Evolutionary conservation across 352 stramenopile genomes (phyloP).

Genomic region (Phytophthora pini): DNA sequence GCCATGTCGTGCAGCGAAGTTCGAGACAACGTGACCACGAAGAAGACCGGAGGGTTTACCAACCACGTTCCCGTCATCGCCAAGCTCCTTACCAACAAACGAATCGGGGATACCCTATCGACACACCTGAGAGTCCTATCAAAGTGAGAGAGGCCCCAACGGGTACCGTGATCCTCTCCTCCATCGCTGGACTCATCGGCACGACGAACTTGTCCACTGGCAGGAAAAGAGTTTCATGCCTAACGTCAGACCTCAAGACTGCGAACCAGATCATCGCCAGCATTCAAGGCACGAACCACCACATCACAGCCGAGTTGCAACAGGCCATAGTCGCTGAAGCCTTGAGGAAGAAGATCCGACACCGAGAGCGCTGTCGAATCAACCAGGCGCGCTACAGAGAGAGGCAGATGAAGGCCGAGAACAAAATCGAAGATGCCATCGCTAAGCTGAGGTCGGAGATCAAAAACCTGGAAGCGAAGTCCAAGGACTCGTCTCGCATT

Average conservation of each 20-base stretch:
- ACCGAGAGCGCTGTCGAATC: constrained; percentile 18
- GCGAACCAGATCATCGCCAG: not conserved
- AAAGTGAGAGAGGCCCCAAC: not conserved
- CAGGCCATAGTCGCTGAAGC: constrained; percentile 10
- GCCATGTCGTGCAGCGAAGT: constrained; percentile 7
- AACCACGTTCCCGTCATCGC: not conserved
- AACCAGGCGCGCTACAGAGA: constrained; percentile 15
- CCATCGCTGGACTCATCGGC: not conserved
- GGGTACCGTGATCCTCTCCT: not conserved
- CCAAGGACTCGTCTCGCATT: not conserved
- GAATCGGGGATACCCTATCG: not conserved
- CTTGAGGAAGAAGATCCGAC: constrained; percentile 17
- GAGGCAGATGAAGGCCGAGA: constrained; percentile 7
- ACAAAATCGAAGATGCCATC: not conserved
- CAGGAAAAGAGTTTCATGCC: not conserved
- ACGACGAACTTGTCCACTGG: not conserved
- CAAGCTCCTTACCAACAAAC: constrained; percentile 4
- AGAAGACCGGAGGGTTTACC: not conserved
- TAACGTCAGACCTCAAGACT: constrained; percentile 13
- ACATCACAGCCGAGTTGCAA: constrained; percentile 9
- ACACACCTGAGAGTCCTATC: not conserved
- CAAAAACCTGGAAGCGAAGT: not conserved
- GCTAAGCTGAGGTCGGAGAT: not conserved
- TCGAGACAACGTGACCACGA: not conserved
- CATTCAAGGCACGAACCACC: constrained; percentile 7